A percentile compares a stretch with the other conserved stretches of the same genome.
phyloP scores from a whole-genome alignment of 2,329 filamentous ascomycete species.

The Epichloe sp. region DNA sequence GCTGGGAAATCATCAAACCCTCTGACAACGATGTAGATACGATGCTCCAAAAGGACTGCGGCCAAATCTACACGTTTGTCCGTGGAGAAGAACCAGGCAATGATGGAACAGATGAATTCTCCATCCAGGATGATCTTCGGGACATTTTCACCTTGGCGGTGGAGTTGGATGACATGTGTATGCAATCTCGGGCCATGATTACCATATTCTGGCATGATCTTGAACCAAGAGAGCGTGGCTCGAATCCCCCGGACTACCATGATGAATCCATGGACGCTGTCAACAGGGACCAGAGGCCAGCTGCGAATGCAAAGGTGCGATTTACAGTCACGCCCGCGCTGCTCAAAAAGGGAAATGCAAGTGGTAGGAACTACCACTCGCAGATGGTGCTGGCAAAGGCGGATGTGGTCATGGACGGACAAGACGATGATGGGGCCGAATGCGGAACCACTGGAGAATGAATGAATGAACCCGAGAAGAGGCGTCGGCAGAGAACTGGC shows the following conservation, averaged over 20 bases:
- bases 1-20: neutral
- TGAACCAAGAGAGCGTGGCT: neutral
- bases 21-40: neutral
- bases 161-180: neutral
- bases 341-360: slow-evolving; percentile 9
- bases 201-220: neutral
- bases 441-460: neutral
- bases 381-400: slow-evolving; percentile 4
- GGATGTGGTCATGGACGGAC: neutral
- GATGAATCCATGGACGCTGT: neutral
- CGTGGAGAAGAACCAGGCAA: neutral
- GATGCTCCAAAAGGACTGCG: neutral
- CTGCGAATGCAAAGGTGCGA: neutral
- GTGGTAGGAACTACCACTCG: slow-evolving; percentile 5
- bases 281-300: neutral
- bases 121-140: neutral
- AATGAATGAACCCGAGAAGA: neutral
- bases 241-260: neutral
- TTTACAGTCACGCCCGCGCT: slow-evolving; percentile 4
- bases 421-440: neutral
- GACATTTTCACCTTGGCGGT: neutral
- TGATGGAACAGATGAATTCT: neutral
- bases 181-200: neutral
- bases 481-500: too few species aligned
- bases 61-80: neutral